Percentiles rank a stretch among this genome's conserved stretches.
Evolutionary conservation across 257 asterid species (phyloP).

Genomic region (Ligustrum vulgare): DNA sequence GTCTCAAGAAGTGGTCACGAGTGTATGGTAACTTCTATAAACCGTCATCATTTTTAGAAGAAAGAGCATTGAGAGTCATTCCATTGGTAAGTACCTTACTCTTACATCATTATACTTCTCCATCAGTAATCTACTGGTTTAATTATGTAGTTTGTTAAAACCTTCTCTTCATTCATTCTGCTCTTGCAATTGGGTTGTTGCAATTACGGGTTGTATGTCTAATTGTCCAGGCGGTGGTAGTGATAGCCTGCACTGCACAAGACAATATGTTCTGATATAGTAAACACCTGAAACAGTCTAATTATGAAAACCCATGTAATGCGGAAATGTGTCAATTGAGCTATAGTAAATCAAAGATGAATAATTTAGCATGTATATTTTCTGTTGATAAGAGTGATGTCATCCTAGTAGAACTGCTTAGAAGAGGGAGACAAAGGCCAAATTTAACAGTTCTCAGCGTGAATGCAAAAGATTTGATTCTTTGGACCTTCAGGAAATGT

Average conservation of each 20-base stretch:
- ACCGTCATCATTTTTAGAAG: slow-evolving; percentile 82
- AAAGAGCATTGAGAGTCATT: slow-evolving; percentile 83
- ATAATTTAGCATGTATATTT: neutral
- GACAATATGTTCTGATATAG: neutral
- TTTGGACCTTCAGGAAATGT: neutral
- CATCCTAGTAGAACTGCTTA: neutral
- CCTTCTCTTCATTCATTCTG: neutral
- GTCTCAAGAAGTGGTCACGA: slow-evolving; percentile 77
- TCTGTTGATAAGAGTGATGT: neutral
- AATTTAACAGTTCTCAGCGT: neutral
- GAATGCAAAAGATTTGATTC: neutral
- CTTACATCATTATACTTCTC: neutral
- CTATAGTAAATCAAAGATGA: neutral
- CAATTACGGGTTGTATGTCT: too few species aligned
- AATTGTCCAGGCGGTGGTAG: too few species aligned
- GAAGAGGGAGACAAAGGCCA: neutral
- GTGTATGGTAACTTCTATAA: slow-evolving; percentile 68
- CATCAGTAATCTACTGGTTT: neutral
- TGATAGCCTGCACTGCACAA: neutral
- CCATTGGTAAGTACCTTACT: slow-evolving; percentile 67
- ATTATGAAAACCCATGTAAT: neutral
- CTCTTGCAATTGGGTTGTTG: too few species aligned
- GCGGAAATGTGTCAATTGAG: neutral
- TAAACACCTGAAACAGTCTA: neutral
- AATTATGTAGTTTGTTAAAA: neutral